A percentile compares a stretch with the other conserved stretches of the same genome.
phyloP scores from a whole-genome alignment of 2,329 filamentous ascomycete genomes.

The Teratosphaeria gauchensis region DNA sequence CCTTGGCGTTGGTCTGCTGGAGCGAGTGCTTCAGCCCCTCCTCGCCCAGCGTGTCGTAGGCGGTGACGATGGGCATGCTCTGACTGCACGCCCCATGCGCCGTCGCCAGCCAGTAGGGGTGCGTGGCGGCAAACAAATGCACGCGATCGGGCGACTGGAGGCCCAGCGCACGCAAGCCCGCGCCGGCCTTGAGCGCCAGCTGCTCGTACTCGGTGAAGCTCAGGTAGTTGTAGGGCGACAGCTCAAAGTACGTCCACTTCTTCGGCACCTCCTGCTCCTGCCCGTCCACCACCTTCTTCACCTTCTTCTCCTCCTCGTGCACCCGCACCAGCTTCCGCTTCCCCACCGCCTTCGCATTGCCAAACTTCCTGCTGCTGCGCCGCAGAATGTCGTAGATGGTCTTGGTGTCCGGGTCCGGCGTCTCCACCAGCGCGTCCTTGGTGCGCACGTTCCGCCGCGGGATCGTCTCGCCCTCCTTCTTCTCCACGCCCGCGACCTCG shows the following conservation, averaged over 20 bases:
- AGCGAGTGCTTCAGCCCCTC: slow-evolving; percentile 79
- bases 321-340: slow-evolving; percentile 64
- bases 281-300: slow-evolving; percentile 80
- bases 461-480: slow-evolving; percentile 71
- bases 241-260: slow-evolving; percentile 84
- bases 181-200: slow-evolving; percentile 58
- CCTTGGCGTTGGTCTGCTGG: slow-evolving; percentile 65
- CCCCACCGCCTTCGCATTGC: slow-evolving; percentile 48
- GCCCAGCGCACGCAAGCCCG: slow-evolving; percentile 66
- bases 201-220: slow-evolving; percentile 73
- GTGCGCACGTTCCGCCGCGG: slow-evolving; percentile 65
- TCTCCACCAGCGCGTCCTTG: slow-evolving; percentile 58
- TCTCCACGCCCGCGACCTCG: slow-evolving; percentile 58
- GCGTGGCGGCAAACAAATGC: slow-evolving; percentile 78
- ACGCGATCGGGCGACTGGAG: slow-evolving; percentile 57
- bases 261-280: slow-evolving; percentile 73
- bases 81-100: slow-evolving; percentile 63
- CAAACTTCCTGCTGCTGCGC: slow-evolving; percentile 51
- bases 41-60: slow-evolving; percentile 85
- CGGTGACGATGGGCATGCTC: slow-evolving; percentile 83
- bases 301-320: slow-evolving; percentile 77
- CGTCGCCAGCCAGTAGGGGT: slow-evolving; percentile 72
- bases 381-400: slow-evolving; percentile 74
- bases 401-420: slow-evolving; percentile 57
- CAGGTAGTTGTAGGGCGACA: slow-evolving; percentile 65